These are phyloP conservation scores for Dactylella cylindrospora DNA, from an alignment of 2,329 filamentous ascomycete species.

Conservation along the genomic window DNA sequence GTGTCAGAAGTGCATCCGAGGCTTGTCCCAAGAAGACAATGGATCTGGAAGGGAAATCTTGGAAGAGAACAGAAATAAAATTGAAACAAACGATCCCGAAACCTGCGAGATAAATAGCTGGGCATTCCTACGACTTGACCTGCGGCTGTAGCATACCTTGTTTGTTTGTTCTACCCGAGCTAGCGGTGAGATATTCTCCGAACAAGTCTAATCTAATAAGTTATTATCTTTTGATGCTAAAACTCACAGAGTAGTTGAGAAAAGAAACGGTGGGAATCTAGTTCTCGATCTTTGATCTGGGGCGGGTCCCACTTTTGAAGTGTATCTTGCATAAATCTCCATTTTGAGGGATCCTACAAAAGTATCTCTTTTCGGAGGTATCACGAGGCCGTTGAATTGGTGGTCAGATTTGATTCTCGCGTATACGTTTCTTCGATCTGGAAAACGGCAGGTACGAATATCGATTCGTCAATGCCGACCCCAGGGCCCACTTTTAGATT, in stretches of 20 bases:
- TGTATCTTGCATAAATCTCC: background rate
- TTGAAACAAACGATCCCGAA: slow-evolving; percentile 1
- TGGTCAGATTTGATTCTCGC: background rate
- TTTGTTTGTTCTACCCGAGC: slow-evolving; percentile 9
- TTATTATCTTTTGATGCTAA: slow-evolving; percentile 1
- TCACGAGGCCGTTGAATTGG: background rate
- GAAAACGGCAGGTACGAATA: slow-evolving; percentile 11
- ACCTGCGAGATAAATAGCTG: background rate
- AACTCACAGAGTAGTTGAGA: background rate
- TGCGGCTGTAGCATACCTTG: background rate
- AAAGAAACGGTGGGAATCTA: too few species aligned
- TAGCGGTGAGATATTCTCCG: slow-evolving; percentile 7
- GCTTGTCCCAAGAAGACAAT: too few species aligned
- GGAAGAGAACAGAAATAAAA: too few species aligned
- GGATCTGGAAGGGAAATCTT: too few species aligned
- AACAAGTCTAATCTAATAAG: too few species aligned
- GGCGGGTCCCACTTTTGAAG: background rate
- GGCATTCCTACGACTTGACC: background rate
- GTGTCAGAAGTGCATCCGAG: too few species aligned
- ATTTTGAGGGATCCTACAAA: background rate
- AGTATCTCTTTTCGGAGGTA: background rate
- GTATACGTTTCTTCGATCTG: background rate
- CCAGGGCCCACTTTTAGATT: too few species aligned
- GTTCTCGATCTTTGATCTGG: slow-evolving; percentile 12
- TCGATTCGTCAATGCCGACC: slow-evolving; percentile 5